A percentile compares a stretch with the other conserved stretches of the same genome.
Evolutionary conservation across 495 filamentous ascomycete species (phyloP).

Genomic region (Cairneyella variabilis): DNA sequence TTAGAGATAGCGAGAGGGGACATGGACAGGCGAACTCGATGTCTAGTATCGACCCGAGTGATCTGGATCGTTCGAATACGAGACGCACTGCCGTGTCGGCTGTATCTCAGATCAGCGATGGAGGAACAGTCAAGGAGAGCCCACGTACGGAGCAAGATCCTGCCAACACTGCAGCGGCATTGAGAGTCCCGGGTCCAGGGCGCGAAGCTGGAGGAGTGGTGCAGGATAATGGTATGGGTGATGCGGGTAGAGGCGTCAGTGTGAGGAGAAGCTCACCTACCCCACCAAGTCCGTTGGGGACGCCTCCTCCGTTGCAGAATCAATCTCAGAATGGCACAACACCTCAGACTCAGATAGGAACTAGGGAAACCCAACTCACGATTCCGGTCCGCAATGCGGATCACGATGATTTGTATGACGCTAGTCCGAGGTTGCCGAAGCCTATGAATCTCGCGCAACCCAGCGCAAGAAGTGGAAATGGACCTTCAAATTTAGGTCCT

Average conservation of each 20-base stretch:
- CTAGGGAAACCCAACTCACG: not conserved
- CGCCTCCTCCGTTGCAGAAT: not conserved
- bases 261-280: slow-evolving; percentile 3
- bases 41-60: not conserved
- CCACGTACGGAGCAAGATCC: not conserved
- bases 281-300: slow-evolving; percentile 15
- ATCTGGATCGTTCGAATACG: slow-evolving; percentile 22
- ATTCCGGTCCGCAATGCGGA: not conserved
- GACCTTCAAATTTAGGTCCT: not conserved
- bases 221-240: not conserved
- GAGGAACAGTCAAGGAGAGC: not conserved
- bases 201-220: not conserved
- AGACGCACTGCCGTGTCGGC: slow-evolving; percentile 12
- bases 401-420: slow-evolving; percentile 8
- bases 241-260: not conserved
- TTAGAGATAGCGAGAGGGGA: not conserved
- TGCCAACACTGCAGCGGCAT: not conserved
- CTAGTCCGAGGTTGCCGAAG: slow-evolving; percentile 10
- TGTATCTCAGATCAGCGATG: slow-evolving; percentile 9
- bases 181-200: not conserved
- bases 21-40: not conserved
- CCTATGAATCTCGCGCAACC: not conserved
- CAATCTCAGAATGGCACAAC: not conserved
- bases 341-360: not conserved
- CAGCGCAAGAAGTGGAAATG: not conserved